Evolutionary conservation across 2,329 filamentous ascomycete species (phyloP).

Genomic region (Esteya vermicola): DNA sequence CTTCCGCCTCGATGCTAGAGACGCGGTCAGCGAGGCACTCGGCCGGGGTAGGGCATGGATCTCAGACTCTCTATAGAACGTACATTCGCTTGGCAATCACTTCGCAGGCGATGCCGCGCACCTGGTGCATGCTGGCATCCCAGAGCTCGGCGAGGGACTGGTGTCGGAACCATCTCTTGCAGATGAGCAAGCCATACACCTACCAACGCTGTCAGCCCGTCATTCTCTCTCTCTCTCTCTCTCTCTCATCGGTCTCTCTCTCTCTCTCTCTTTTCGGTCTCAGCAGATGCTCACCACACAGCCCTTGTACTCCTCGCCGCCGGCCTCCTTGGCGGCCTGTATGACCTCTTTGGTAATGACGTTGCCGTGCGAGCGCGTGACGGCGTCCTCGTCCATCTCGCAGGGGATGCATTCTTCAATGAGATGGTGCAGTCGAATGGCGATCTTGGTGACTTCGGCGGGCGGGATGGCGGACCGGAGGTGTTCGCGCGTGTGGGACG

Average conservation of each 20-base stretch:
- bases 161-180: constrained; percentile 58
- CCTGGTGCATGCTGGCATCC: constrained; percentile 72
- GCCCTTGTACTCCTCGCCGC: constrained; percentile 55
- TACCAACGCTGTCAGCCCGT: constrained; percentile 6
- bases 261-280: too few relatives aligned
- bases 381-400: constrained; percentile 62
- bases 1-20: constrained; percentile 72
- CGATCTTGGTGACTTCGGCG: constrained; percentile 74
- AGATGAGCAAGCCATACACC: constrained; percentile 65
- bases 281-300: constrained; percentile 45
- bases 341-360: constrained; percentile 74
- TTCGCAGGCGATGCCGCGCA: constrained; percentile 73
- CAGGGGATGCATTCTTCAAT: constrained; percentile 83
- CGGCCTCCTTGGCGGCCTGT: constrained; percentile 67
- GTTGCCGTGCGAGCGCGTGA: constrained; percentile 70
- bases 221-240: background rate
- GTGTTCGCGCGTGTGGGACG: constrained; percentile 41
- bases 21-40: background rate
- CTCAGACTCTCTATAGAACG: background rate
- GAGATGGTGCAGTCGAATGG: constrained; percentile 78
- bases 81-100: constrained; percentile 72
- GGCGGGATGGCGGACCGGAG: constrained; percentile 57
- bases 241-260: too few relatives aligned
- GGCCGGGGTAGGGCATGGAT: background rate
- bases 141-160: constrained; percentile 75